Base-by-base conservation (phyloP, 2,329 filamentous ascomycete genomes). In the Colletotrichum costaricense region DNA sequence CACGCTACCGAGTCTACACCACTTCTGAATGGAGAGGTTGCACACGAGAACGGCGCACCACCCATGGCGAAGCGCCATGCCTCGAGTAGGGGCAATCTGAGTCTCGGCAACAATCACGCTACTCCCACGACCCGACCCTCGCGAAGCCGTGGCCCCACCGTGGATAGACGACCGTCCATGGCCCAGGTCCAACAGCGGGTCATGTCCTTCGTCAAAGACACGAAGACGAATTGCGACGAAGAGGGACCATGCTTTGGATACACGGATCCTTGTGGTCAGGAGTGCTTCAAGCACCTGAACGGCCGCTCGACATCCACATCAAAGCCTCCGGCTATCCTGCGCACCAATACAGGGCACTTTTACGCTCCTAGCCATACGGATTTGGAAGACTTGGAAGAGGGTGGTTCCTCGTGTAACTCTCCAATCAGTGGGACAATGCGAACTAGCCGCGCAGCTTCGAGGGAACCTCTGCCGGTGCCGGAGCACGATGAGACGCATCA, bases 171-270 rank as follows among this genome's bases (percentile, higher is more conserved):
- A 28, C 86, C 87, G 2, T 91, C 90, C 5, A 88, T 92, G 80
- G 77, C 85, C 8, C 82, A 88, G 71, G 84, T 92, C 49, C 87
- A 87, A 56, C 86, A 87, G 70, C 85, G 89, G 26, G 88, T 93
- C 52, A 81, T 92, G 80, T 92, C 90, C 57, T 92, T 93, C 79
- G 88, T 93, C 74, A 90, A 88, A 78, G 91, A 93, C 77, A 91
- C 87, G 26, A 92, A 92, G 79, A 78, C 85, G 42, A 89, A 91
- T 76, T 93, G 91, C 76, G 90, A 92, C 74, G 88, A 90, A 75
- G 80, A 81, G 22, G 91, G 90, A 0, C 88, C 88, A 2, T 93
- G 91, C 78, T 92, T 85, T 76, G 91, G 91, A 69, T 93, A 91
- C 78, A 86, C 89, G 2, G 91, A 93, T 76, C 90, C 90, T 0